Evolutionary conservation across 2,329 filamentous ascomycete genomes (phyloP), one percentile per base, ranked within the genome.

Genomic region (Sarocladiaceae sp.): DNA sequence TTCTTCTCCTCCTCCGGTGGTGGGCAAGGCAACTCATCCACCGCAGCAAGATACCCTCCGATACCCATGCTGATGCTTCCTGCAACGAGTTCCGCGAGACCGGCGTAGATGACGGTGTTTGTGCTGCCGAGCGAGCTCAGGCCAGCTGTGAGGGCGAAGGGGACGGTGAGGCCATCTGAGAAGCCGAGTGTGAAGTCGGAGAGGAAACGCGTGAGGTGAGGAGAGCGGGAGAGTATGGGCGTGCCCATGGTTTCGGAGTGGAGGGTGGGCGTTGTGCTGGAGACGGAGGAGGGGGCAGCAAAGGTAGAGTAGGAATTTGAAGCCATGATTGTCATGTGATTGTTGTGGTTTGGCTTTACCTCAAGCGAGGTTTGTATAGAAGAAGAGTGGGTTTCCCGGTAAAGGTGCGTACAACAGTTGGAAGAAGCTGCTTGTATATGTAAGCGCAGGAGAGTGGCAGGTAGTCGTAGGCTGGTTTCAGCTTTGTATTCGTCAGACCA

Each of bases 41-140:
- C 69, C 51, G 83, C 83, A 1, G 84, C 82, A 1, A 90, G 70
- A 60, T 86, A 89, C 12, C 83, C 85, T 17, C 86, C 84, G 13
- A 90, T 76, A 2, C 86, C 86, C 86, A 89, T 89, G 42, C 82
- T 86, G 54, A 90, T 87, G 44, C 83, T 80, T 2, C 87, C 86
- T 0, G 84, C 83, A 55, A 86, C 85, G 35, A 89, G 73, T 64
- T 90, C 86, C 1, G 86, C 86, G 25, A 88, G 68, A 0, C 87
- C 86, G 2, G 83, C 86, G 35, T 83, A 80, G 20, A 91, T 79
- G 51, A 86, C 81, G 0, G 83, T 81, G 52, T 79, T 77, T 13
- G 80, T 79, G 52, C 78, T 73, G 2, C 82, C 82, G 4, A 86
- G 70, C 3, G 78, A 78, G 18, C 78, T 80, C 3, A 90, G 73